Conservation (phyloP, 768 basidiomycete species). For the Hygrophorus pudorinus region DNA sequence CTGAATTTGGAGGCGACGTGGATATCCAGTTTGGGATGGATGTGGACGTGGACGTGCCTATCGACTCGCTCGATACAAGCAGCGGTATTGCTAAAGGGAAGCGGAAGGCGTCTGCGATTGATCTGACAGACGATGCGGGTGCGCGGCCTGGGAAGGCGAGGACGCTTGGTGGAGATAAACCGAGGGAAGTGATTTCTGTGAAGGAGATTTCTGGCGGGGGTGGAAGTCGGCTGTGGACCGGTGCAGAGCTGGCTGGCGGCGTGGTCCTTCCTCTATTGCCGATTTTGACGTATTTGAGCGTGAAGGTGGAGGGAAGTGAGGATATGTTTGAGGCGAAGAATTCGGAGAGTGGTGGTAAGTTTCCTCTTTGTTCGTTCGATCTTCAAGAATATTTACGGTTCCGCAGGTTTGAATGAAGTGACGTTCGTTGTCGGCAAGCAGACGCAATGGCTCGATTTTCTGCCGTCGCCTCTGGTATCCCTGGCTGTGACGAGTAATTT, state of each 20-base stretch:
- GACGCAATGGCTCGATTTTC: constrained; percentile 84
- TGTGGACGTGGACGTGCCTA: constrained; percentile 47
- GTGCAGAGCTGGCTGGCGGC: constrained; percentile 13
- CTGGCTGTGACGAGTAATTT: constrained; percentile 56
- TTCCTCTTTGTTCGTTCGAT: neutral
- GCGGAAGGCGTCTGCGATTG: constrained; percentile 34
- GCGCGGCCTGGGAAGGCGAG: constrained; percentile 25
- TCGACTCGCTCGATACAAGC: constrained; percentile 41
- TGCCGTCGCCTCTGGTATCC: constrained; percentile 61
- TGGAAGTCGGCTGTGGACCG: constrained; percentile 7
- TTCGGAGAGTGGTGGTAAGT: constrained; percentile 52
- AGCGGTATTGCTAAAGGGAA: constrained; percentile 31
- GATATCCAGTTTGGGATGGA: constrained; percentile 24
- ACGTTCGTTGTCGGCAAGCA: constrained; percentile 52
- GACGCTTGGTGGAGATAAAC: constrained; percentile 64
- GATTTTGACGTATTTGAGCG: constrained; percentile 49
- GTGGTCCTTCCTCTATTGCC: constrained; percentile 43
- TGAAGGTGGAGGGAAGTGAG: constrained; percentile 54
- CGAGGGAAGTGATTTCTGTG: constrained; percentile 37
- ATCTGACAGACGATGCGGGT: constrained; percentile 31
- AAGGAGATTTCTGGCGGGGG: constrained; percentile 39
- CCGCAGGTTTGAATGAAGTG: constrained; percentile 57
- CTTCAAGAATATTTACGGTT: neutral
- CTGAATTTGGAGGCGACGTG: neutral
- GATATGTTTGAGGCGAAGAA: constrained; percentile 74